A percentile compares a stretch with the other conserved stretches of the same genome.
phyloP scores from a whole-genome alignment of 2,329 filamentous ascomycete species.

The Pseudogymnoascus pannorum region DNA sequence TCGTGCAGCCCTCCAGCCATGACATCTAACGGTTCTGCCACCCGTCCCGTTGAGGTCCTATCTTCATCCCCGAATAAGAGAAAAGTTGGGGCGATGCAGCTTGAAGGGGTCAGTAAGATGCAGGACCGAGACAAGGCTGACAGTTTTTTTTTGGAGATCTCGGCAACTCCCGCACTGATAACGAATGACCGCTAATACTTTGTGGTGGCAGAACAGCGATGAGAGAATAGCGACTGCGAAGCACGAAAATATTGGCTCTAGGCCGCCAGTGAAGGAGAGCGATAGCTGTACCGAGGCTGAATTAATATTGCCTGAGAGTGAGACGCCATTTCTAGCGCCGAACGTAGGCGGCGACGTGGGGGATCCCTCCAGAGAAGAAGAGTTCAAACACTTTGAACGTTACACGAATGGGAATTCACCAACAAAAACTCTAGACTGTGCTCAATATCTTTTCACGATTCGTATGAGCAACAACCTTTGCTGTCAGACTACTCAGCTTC shows the following conservation, averaged over 20 bases:
- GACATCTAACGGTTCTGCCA: neutral
- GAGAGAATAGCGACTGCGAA: neutral
- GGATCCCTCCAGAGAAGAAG: neutral
- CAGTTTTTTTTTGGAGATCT: slow-evolving; percentile 3
- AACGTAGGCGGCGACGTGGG: neutral
- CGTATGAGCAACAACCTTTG: neutral
- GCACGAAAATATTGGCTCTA: neutral
- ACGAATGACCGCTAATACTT: slow-evolving; percentile 5
- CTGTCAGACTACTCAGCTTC: neutral
- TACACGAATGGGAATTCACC: neutral
- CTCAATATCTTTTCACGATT: neutral
- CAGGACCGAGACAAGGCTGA: neutral
- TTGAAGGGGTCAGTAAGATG: neutral
- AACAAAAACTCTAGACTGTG: neutral
- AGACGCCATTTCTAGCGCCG: neutral
- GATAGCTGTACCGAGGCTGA: neutral
- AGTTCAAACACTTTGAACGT: neutral
- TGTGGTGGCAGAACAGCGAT: neutral
- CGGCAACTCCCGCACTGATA: slow-evolving; percentile 7
- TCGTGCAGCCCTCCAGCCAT: neutral
- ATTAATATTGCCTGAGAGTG: neutral
- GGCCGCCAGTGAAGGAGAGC: neutral
- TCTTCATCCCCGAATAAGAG: neutral
- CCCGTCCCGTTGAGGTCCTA: neutral
- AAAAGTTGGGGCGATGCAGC: neutral